Percentiles rank a stretch among this genome's conserved stretches.
Evolutionary conservation across 805 yeast species (phyloP).

Genomic region (Metschnikowia vanudenii): DNA sequence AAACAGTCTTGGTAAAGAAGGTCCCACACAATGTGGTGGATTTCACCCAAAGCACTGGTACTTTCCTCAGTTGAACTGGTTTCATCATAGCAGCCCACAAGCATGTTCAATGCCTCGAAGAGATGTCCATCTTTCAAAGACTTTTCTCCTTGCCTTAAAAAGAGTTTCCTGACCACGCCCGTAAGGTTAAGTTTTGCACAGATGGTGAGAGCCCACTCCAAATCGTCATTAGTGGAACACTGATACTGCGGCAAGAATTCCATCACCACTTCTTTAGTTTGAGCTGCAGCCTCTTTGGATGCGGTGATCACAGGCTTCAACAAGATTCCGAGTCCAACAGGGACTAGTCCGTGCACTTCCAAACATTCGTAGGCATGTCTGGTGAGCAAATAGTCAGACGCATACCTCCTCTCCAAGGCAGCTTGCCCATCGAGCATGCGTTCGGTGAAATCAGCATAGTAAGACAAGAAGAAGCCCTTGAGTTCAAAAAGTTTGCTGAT

Average conservation of each 20-base stretch:
- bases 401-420: conserved; percentile 7
- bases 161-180: conserved; percentile 56
- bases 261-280: conserved; percentile 41
- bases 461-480: conserved; percentile 51
- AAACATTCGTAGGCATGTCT: conserved; percentile 56
- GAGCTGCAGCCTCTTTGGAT: conserved; percentile 39
- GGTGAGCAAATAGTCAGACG: conserved; percentile 57
- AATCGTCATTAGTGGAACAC: conserved; percentile 67
- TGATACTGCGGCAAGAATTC: conserved; percentile 60
- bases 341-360: conserved; percentile 51
- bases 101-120: conserved; percentile 62
- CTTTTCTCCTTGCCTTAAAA: conserved; percentile 47
- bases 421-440: conserved; percentile 2
- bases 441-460: conserved; percentile 25
- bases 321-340: conserved; percentile 68
- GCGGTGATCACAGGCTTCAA: conserved; percentile 40
- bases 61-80: conserved; percentile 15
- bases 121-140: conserved; percentile 54
- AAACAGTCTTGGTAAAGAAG: conserved; percentile 60
- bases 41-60: conserved; percentile 41
- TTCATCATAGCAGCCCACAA: conserved; percentile 59
- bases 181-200: conserved; percentile 66
- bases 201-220: conserved; percentile 73
- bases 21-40: conserved; percentile 55
- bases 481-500: conserved; percentile 62